Evolutionary conservation across 2,329 filamentous ascomycete species (phyloP).

Genomic region (Fusarium guadeloupense): DNA sequence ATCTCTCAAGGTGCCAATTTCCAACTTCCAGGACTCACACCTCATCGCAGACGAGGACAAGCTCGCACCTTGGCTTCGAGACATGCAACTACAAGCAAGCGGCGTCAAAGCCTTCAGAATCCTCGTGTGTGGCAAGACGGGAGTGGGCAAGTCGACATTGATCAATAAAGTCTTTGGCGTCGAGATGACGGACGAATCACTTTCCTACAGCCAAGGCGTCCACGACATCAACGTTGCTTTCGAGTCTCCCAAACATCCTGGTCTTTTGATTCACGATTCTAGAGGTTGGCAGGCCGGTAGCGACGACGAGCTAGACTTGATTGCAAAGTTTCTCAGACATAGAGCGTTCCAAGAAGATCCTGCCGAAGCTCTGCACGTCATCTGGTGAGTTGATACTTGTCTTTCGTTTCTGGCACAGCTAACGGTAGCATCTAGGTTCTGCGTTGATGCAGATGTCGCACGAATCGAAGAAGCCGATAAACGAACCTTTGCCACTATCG

Average conservation of each 20-base stretch:
- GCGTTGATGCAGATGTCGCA: slow-evolving; percentile 39
- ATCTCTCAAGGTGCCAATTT: slow-evolving; percentile 29
- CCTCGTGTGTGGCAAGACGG: slow-evolving; percentile 39
- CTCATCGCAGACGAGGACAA: slow-evolving; percentile 11
- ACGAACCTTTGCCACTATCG: slow-evolving; percentile 40
- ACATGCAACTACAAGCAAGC: slow-evolving; percentile 37
- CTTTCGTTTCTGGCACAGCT: background rate
- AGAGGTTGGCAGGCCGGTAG: slow-evolving; percentile 42
- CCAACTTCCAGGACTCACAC: slow-evolving; percentile 33
- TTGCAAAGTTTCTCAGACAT: slow-evolving; percentile 41
- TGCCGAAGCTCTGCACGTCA: slow-evolving; percentile 38
- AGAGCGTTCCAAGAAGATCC: slow-evolving; percentile 40
- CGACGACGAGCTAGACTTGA: slow-evolving; percentile 37
- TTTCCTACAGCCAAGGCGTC: slow-evolving; percentile 38
- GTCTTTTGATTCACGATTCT: slow-evolving; percentile 40
- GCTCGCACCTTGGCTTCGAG: slow-evolving; percentile 36
- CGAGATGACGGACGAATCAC: slow-evolving; percentile 38
- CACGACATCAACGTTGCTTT: slow-evolving; percentile 42
- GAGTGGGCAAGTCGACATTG: slow-evolving; percentile 41
- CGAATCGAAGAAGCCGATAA: slow-evolving; percentile 43
- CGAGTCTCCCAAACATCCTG: slow-evolving; percentile 39
- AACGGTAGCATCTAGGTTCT: slow-evolving; percentile 28
- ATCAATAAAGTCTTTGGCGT: slow-evolving; percentile 43
- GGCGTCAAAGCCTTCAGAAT: slow-evolving; percentile 41
- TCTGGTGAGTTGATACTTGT: slow-evolving; percentile 8